Percentiles rank a stretch among this genome's conserved stretches.
Conservation (phyloP, 257 asterid genomes). For the Solanum clarkiae region DNA sequence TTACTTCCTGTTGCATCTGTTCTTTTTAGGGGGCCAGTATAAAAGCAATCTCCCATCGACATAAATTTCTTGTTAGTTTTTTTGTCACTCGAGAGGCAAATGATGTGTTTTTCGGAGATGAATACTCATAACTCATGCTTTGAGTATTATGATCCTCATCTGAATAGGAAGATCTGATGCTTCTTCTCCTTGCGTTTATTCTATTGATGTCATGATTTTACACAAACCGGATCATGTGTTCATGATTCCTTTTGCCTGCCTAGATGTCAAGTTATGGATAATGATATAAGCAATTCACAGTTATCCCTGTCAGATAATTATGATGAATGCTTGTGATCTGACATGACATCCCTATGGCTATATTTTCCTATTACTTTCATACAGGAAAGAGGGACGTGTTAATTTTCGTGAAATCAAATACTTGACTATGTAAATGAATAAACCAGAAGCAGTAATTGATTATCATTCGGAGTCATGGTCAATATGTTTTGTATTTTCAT, state of each 20-base stretch:
- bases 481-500: no score
- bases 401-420: no score
- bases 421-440: no score
- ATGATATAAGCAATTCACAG: slow-evolving; percentile 50
- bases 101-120: slow-evolving; percentile 50
- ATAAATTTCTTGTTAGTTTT: not conserved
- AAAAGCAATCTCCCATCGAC: no score
- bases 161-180: slow-evolving; percentile 96
- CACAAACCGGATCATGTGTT: not conserved
- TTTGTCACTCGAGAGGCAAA: slow-evolving; percentile 8
- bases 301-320: slow-evolving; percentile 83
- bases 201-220: not conserved
- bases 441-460: no score
- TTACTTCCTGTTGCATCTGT: not conserved
- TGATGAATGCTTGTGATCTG: slow-evolving; percentile 53
- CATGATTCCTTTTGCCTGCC: not conserved
- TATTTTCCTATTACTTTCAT: no score
- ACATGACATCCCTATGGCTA: slow-evolving; percentile 2
- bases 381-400: no score
- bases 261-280: slow-evolving; percentile 12
- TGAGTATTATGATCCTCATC: slow-evolving; percentile 45
- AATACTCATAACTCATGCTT: slow-evolving; percentile 12
- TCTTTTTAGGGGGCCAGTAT: no score
- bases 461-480: no score
- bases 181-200: not conserved